Percentiles rank a stretch among this genome's conserved stretches.
Evolutionary conservation across 2,329 filamentous ascomycete genomes (phyloP).

Genomic region (Cytospora mali): DNA sequence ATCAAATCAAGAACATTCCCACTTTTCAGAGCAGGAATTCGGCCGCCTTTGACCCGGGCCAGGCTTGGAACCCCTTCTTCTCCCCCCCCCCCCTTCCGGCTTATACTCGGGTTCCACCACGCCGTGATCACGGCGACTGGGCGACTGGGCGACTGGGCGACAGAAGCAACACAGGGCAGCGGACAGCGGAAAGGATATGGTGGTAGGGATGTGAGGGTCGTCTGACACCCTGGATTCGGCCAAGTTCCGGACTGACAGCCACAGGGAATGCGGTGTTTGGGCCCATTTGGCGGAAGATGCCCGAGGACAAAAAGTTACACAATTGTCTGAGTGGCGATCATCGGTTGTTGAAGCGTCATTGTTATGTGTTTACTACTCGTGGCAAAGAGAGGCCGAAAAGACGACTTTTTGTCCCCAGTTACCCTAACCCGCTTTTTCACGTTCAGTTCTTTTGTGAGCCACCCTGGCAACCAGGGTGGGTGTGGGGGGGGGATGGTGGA

Average conservation of each 20-base stretch:
- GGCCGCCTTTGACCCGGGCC: neutral
- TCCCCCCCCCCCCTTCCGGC: no score
- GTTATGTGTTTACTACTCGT: neutral
- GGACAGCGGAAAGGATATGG: neutral
- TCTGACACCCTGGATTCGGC: neutral
- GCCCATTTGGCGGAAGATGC: neutral
- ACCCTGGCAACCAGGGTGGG: no score
- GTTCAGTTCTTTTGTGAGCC: no score
- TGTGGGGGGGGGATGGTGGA: no score
- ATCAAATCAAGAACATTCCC: neutral
- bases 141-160: no score
- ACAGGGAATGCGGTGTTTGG: no score
- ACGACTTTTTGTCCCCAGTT: no score
- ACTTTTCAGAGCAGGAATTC: slow-evolving; percentile 31
- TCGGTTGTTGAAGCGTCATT: neutral
- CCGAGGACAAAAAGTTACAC: neutral
- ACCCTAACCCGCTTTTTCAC: no score
- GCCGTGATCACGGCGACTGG: neutral
- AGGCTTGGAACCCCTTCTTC: slow-evolving; percentile 31
- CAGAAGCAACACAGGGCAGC: neutral
- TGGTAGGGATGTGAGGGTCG: neutral
- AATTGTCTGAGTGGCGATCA: neutral
- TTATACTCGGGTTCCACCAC: slow-evolving; percentile 1
- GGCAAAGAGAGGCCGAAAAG: neutral
- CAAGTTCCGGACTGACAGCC: neutral